Evolutionary conservation across 805 yeast genomes (phyloP).

Genomic region (Wickerhamiella dianesei): DNA sequence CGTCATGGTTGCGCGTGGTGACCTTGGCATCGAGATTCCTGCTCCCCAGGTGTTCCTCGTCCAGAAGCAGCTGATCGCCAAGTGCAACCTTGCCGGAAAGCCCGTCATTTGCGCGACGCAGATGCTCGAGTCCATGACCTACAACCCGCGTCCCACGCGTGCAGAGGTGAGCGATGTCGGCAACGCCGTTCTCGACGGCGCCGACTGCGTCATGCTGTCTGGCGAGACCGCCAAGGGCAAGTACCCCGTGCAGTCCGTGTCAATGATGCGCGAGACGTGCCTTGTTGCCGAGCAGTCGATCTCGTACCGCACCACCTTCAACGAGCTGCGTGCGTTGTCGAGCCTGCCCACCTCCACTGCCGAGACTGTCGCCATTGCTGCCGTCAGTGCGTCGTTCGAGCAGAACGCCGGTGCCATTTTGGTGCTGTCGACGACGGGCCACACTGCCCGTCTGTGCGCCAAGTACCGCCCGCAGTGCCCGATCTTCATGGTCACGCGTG

Average conservation of each 20-base stretch:
- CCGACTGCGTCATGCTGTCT: conserved; percentile 98
- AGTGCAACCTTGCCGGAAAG: conserved; percentile 98
- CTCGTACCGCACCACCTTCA: conserved; percentile 68
- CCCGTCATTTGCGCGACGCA: conserved; percentile 99
- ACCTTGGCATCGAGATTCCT: conserved; percentile 97
- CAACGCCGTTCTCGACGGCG: conserved; percentile 97
- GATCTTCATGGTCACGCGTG: conserved; percentile 95
- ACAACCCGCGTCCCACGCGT: conserved; percentile 99
- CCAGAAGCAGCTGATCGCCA: conserved; percentile 97
- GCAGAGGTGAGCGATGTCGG: conserved; percentile 99
- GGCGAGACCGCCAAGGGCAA: conserved; percentile 99
- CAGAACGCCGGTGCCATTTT: conserved; percentile 94
- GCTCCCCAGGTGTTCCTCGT: conserved; percentile 98
- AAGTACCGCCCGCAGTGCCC: conserved; percentile 98
- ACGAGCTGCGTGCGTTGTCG: conserved; percentile 78
- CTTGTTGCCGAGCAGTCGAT: conserved; percentile 93
- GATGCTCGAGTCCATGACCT: conserved; percentile 99
- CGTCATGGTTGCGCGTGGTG: conserved; percentile 99
- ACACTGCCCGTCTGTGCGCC: conserved; percentile 88
- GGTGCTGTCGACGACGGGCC: conserved; percentile 89
- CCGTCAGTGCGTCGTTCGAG: conserved; percentile 92
- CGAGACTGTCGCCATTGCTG: conserved; percentile 95
- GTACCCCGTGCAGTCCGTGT: conserved; percentile 95
- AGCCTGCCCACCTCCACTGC: conserved; percentile 81
- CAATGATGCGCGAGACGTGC: conserved; percentile 97